These are phyloP conservation scores for Talaromyces ruber DNA, from an alignment of 495 filamentous ascomycete species.

Conservation along the genomic window DNA sequence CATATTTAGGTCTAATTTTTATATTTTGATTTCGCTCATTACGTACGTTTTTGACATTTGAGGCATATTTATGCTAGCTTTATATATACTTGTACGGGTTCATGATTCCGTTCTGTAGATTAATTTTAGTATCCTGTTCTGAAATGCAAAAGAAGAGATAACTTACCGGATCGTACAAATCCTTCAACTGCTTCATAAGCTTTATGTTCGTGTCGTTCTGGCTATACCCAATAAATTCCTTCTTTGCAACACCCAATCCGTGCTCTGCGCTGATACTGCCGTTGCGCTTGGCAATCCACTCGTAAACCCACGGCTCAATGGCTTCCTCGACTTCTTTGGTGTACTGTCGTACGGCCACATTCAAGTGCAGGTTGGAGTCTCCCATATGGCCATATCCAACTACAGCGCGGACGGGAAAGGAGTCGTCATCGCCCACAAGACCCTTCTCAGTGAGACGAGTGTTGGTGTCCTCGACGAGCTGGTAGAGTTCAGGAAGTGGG, in stretches of 20 bases:
- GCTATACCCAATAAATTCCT: conserved; percentile 87
- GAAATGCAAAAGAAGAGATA: background rate
- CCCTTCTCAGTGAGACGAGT: conserved; percentile 62
- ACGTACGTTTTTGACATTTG: background rate
- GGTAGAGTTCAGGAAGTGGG: conserved; percentile 78
- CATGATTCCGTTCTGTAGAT: conserved; percentile 78
- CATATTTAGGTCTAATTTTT: background rate
- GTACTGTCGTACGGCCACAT: conserved; percentile 71
- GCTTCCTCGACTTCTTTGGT: conserved; percentile 82
- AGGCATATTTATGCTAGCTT: background rate
- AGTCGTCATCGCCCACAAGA: conserved; percentile 68
- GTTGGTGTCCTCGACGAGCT: conserved; percentile 75
- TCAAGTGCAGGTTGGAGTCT: conserved; percentile 89
- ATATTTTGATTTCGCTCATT: background rate
- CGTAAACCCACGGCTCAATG: conserved; percentile 92
- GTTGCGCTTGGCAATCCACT: conserved; percentile 81
- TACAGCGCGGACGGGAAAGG: conserved; percentile 74
- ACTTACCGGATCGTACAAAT: conserved; percentile 83
- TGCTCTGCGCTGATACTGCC: conserved; percentile 97
- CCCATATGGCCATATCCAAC: conserved; percentile 99
- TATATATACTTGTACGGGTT: conserved; percentile 88
- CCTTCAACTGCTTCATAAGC: conserved; percentile 92
- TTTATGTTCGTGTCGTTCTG: conserved; percentile 74
- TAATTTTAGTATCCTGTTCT: conserved; percentile 13
- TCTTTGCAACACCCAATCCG: conserved; percentile 89